Evolutionary conservation across 768 basidiomycete genomes (phyloP).

Genomic region (Boletus pseudopeckii): DNA sequence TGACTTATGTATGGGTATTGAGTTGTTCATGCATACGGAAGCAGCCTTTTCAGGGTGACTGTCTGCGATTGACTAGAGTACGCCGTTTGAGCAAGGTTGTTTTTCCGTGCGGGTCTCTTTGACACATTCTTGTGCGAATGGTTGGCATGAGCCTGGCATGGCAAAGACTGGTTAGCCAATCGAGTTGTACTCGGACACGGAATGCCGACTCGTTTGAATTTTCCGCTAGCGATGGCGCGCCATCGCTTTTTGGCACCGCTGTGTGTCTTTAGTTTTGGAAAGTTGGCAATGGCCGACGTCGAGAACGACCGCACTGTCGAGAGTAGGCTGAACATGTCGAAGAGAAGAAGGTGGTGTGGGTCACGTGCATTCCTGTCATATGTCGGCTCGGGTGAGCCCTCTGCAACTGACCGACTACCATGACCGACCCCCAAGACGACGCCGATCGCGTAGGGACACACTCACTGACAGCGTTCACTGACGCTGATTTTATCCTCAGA

Average conservation of each 20-base stretch:
- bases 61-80: slow-evolving; percentile 68
- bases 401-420: slow-evolving; percentile 24
- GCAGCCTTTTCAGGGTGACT: slow-evolving; percentile 60
- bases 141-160: slow-evolving; percentile 58
- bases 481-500: slow-evolving; percentile 43
- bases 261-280: slow-evolving; percentile 79
- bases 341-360: background rate
- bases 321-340: slow-evolving; percentile 30
- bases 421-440: slow-evolving; percentile 61
- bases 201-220: slow-evolving; percentile 69
- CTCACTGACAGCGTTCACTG: background rate
- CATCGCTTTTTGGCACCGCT: slow-evolving; percentile 81
- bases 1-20: slow-evolving; percentile 14
- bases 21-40: slow-evolving; percentile 59
- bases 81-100: slow-evolving; percentile 59
- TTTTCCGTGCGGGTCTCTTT: slow-evolving; percentile 64
- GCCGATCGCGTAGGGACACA: slow-evolving; percentile 64
- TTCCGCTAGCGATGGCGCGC: slow-evolving; percentile 62
- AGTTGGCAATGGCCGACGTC: slow-evolving; percentile 49
- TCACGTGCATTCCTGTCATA: slow-evolving; percentile 14
- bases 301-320: slow-evolving; percentile 50
- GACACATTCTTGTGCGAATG: slow-evolving; percentile 70
- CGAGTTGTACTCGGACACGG: background rate
- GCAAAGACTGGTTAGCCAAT: background rate
- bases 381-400: background rate